phyloP scores from a whole-genome alignment of 2,329 filamentous ascomycete genomes.

The Scleromitrula shiraiana region DNA sequence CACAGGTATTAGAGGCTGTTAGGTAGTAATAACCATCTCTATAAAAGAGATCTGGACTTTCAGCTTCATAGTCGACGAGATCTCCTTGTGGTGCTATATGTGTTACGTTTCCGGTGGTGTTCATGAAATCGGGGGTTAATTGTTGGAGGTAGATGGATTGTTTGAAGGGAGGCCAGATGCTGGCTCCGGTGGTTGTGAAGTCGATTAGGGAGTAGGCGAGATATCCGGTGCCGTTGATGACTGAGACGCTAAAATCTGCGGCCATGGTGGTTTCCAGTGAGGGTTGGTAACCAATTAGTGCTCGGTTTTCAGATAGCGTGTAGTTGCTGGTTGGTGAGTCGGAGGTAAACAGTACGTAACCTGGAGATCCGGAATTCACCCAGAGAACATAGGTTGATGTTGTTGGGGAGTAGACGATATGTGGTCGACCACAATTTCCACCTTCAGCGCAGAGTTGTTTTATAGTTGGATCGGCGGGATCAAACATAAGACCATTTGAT shows the following conservation, averaged over 20 bases:
- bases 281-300: neutral
- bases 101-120: slow-evolving; percentile 16
- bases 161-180: slow-evolving; percentile 22
- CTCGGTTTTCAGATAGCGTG: neutral
- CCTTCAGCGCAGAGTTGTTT: neutral
- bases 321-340: neutral
- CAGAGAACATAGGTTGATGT: neutral
- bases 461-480: neutral
- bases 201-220: slow-evolving; percentile 20
- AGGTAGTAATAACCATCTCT: slow-evolving; percentile 21
- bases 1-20: slow-evolving; percentile 22
- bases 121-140: slow-evolving; percentile 17
- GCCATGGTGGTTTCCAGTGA: neutral
- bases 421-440: slow-evolving; percentile 1
- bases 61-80: slow-evolving; percentile 19
- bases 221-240: slow-evolving; percentile 18
- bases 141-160: slow-evolving; percentile 20
- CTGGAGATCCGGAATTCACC: neutral
- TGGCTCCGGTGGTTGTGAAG: slow-evolving; percentile 18
- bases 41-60: slow-evolving; percentile 22
- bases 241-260: slow-evolving; percentile 1
- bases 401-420: neutral
- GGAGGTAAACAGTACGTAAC: neutral
- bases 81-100: slow-evolving; percentile 8
- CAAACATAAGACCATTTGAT: slow-evolving; percentile 2